A percentile compares a stretch with the other conserved stretches of the same genome.
phyloP scores from a whole-genome alignment of 139 green algal species.

The Micromonas pusilla region DNA sequence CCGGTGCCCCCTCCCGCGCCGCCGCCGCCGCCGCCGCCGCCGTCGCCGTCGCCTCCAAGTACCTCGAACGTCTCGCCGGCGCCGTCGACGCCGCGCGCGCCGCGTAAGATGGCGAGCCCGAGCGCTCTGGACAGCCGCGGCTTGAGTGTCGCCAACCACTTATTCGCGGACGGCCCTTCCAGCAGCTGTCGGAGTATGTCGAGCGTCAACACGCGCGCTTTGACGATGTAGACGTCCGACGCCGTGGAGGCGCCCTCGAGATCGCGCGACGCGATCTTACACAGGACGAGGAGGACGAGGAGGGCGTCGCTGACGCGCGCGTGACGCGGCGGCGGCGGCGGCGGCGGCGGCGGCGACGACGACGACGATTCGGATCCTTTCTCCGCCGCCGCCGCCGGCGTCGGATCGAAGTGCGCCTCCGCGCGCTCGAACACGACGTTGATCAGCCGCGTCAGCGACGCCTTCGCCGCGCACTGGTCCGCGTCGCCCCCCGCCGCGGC shows the following conservation, averaged over 20 bases:
- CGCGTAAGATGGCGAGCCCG: background rate
- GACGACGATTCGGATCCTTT: background rate
- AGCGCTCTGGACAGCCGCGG: background rate
- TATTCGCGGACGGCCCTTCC: background rate
- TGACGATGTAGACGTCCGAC: background rate
- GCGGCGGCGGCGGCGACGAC: too few species aligned
- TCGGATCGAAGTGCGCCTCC: background rate
- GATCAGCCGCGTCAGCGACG: slow-evolving; percentile 3
- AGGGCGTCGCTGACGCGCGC: background rate
- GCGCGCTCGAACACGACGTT: background rate
- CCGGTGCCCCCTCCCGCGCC: too few species aligned
- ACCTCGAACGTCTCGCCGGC: too few species aligned
- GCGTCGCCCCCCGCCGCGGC: background rate
- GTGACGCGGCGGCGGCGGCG: background rate
- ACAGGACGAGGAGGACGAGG: background rate
- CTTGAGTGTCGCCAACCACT: background rate
- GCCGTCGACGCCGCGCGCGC: background rate
- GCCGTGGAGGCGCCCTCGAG: too few species aligned
- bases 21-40: too few species aligned
- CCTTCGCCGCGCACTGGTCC: background rate
- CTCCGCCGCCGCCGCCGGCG: background rate
- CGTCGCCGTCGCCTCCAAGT: too few species aligned
- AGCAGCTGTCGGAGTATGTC: slow-evolving; percentile 17
- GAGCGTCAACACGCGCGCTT: background rate
- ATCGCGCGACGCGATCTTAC: background rate